Evolutionary conservation across 2,329 filamentous ascomycete genomes (phyloP).

Genomic region (Zymoseptoria crescenta): DNA sequence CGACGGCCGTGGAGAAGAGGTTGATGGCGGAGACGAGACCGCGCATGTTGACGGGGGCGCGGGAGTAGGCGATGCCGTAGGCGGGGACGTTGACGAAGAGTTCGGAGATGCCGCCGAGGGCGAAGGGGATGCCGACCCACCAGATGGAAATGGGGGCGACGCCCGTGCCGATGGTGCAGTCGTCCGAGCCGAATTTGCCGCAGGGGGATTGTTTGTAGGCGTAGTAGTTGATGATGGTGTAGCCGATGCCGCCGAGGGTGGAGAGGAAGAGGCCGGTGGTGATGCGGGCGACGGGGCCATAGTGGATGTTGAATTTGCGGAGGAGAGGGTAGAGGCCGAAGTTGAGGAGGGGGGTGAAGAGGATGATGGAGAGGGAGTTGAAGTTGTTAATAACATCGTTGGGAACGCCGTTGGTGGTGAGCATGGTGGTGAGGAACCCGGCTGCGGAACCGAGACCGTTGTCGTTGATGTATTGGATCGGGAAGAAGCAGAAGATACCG

Average conservation of each 20-base stretch:
- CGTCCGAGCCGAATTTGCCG: conserved; percentile 33
- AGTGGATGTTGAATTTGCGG: conserved; percentile 32
- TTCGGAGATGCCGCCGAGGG: conserved; percentile 35
- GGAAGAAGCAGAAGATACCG: conserved; percentile 54
- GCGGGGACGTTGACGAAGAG: conserved; percentile 39
- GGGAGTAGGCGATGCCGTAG: conserved; percentile 39
- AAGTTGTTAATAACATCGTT: conserved; percentile 43
- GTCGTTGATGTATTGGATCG: conserved; percentile 34
- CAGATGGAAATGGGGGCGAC: conserved; percentile 36
- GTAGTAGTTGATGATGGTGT: conserved; percentile 37
- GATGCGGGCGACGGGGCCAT: conserved; percentile 46
- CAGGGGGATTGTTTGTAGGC: conserved; percentile 43
- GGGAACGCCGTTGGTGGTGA: conserved; percentile 32
- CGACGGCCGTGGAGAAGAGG: conserved; percentile 36
- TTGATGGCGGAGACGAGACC: conserved; percentile 37
- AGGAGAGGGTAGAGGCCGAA: conserved; percentile 39
- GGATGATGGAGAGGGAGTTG: conserved; percentile 38
- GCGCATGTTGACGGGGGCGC: conserved; percentile 37
- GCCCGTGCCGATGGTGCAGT: conserved; percentile 27
- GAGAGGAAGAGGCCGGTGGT: conserved; percentile 42
- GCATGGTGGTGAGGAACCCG: conserved; percentile 21
- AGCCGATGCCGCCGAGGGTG: conserved; percentile 35
- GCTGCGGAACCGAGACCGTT: conserved; percentile 26
- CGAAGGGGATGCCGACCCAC: conserved; percentile 33
- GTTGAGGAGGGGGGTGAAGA: conserved; percentile 37